Conservation (phyloP, 768 basidiomycete species). For the Calocybe cyanea region DNA sequence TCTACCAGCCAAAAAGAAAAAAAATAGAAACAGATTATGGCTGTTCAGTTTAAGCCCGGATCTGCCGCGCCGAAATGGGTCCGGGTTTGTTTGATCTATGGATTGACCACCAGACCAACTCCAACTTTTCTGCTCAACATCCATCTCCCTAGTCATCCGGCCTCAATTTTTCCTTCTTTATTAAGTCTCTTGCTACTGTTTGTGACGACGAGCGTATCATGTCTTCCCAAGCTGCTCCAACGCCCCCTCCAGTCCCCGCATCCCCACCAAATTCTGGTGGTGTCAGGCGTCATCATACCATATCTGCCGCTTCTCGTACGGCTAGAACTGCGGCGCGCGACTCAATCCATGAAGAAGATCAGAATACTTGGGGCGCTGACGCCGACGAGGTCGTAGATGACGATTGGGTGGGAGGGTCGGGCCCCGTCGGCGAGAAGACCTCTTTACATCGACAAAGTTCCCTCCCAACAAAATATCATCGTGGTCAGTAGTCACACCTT, state of each 20-base stretch:
- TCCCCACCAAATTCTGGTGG: constrained; percentile 35
- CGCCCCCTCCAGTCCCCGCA: constrained; percentile 36
- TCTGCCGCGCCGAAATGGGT: constrained; percentile 11
- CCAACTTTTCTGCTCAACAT: constrained; percentile 11
- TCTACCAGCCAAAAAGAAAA: no score
- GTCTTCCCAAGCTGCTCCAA: constrained; percentile 31
- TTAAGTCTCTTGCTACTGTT: constrained; percentile 10
- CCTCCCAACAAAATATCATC: constrained; percentile 76
- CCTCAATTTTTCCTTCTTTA: constrained; percentile 7
- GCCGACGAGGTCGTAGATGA: constrained; percentile 78
- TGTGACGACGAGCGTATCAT: constrained; percentile 18
- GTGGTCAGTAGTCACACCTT: constrained; percentile 45
- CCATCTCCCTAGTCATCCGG: constrained; percentile 10
- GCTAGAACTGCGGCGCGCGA: constrained; percentile 59
- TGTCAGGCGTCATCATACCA: constrained; percentile 83
- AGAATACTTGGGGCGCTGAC: constrained; percentile 56
- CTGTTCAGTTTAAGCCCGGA: not conserved
- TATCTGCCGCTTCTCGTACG: constrained; percentile 68
- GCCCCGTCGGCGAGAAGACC: constrained; percentile 68
- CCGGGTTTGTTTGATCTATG: not conserved
- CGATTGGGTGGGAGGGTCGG: constrained; percentile 79
- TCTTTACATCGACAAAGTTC: constrained; percentile 79
- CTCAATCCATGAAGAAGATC: constrained; percentile 66
- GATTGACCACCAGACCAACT: not conserved
- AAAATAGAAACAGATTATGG: not conserved